Conservation (phyloP, 768 basidiomycete genomes). For the Leccinellum rugosiceps region DNA sequence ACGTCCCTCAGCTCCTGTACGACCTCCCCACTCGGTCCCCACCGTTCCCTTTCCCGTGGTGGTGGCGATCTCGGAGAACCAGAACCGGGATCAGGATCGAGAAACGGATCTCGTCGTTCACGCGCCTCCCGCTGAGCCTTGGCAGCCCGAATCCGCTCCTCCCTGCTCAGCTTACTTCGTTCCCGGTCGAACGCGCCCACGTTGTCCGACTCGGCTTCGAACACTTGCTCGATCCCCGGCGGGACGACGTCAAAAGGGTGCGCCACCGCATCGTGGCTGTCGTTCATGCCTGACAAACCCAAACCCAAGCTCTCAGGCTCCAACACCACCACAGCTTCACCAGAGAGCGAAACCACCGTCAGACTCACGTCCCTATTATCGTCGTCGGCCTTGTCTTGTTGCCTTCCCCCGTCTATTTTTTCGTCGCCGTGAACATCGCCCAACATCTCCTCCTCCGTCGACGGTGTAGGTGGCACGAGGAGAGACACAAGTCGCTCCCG, state of each 20-base stretch:
- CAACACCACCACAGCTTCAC: slow-evolving; percentile 17
- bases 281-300: slow-evolving; percentile 35
- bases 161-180: slow-evolving; percentile 63
- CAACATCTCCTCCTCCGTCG: slow-evolving; percentile 37
- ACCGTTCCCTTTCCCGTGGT: too few species aligned
- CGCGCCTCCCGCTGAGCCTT: slow-evolving; percentile 41
- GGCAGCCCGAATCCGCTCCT: slow-evolving; percentile 65
- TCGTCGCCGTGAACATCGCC: not conserved
- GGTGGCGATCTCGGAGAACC: too few species aligned
- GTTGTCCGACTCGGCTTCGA: slow-evolving; percentile 56
- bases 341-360: slow-evolving; percentile 17
- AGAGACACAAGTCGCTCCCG: slow-evolving; percentile 59
- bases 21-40: slow-evolving; percentile 43
- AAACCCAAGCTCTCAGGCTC: not conserved
- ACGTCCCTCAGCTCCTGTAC: slow-evolving; percentile 84
- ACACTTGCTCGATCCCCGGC: slow-evolving; percentile 79
- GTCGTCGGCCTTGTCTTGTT: not conserved
- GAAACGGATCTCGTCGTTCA: not conserved
- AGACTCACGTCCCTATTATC: not conserved
- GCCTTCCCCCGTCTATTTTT: not conserved
- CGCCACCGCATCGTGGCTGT: not conserved
- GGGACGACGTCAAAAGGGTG: slow-evolving; percentile 20
- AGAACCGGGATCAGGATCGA: slow-evolving; percentile 17
- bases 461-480: slow-evolving; percentile 42
- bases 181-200: slow-evolving; percentile 45